Base-by-base conservation (phyloP, 1,284 basidiomycete genomes). In the Austropuccinia psidii region DNA sequence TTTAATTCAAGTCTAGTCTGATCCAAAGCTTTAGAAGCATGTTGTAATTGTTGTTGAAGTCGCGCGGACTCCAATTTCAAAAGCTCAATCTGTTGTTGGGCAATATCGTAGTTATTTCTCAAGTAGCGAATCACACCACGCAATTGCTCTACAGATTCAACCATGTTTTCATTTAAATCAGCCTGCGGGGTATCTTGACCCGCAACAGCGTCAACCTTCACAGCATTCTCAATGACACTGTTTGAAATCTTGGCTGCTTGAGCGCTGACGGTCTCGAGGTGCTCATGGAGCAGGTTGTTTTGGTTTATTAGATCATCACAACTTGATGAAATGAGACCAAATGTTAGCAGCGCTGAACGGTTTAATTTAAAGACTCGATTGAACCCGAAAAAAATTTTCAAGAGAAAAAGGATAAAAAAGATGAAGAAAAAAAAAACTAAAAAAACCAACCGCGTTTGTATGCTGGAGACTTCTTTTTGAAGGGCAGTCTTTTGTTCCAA, bases 71-170 rank as follows among this genome's bases (percentile, higher is more conserved):
- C 91, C 79, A 93, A 90, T 82, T 90, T 91, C 82, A 86, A 85
- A 66, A 94, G 85, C 78, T 93, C 90, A 52, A 91, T 84, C 77
- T 94, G 90, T 43, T 93, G 84, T 76, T 93, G 91, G 49, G 90
- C 88, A 70, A 93, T 90, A 79, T 93, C 90, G 82, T 93, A 93
- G 83, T 94, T 91, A 77, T 89, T 90, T 33, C 91, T 86, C 39
- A 94, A 82, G 80, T 90, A 93, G 0, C 87, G 84, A 57, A 94
- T 88, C 21, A 95, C 89, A 41, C 88, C 87, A 52, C 89, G 89
- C 19, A 94, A 82, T 77, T 91, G 89, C 0, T 87, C 87, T 5
- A 62, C 57, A 15, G 57, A 62, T 61, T 74, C 64, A 4, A 83
- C 84, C 75, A 88, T 87, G 13, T 81, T 76, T 75, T 87, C 85